A percentile compares a stretch with the other conserved stretches of the same genome.
Conservation (phyloP, 2,329 filamentous ascomycete genomes). For the Cladophialophora bantiana region DNA sequence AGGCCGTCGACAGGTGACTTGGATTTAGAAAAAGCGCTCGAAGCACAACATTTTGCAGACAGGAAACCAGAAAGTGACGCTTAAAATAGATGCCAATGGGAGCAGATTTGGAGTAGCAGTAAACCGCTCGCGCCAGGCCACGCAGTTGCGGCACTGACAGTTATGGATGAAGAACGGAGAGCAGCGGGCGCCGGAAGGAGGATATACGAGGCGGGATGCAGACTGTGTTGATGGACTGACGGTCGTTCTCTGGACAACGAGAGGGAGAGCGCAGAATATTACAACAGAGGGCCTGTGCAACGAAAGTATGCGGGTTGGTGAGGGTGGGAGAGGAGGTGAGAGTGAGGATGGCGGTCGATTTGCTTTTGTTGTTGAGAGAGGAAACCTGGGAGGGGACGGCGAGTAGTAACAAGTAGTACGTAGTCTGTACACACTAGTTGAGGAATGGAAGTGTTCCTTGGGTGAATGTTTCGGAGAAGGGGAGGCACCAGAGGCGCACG, state of each 20-base stretch:
- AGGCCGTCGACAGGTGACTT: conserved; percentile 2
- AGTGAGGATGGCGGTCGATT: conserved; percentile 6
- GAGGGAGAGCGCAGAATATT: conserved; percentile 4
- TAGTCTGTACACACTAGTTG: neutral
- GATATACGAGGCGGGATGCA: neutral
- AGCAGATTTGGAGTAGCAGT: conserved; percentile 8
- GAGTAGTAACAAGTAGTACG: conserved; percentile 2
- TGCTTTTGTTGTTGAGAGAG: conserved; percentile 3
- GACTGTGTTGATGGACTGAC: neutral
- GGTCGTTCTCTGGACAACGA: conserved; percentile 21
- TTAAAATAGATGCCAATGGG: conserved; percentile 11
- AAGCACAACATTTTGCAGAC: conserved; percentile 21
- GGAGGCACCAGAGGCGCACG: neutral
- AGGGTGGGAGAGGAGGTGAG: conserved; percentile 13
- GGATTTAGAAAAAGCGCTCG: conserved; percentile 7
- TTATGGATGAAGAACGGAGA: neutral
- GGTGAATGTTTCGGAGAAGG: neutral
- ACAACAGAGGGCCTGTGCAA: conserved; percentile 28
- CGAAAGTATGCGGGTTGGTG: conserved; percentile 19
- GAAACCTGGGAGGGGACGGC: conserved; percentile 1
- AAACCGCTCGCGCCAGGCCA: conserved; percentile 18
- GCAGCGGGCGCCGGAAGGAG: conserved; percentile 1
- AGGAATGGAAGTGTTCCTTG: conserved; percentile 5
- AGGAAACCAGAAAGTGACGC: conserved; percentile 8
- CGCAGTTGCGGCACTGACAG: conserved; percentile 5